Conservation (phyloP, 805 yeast species). For the Lachancea fermentati region DNA sequence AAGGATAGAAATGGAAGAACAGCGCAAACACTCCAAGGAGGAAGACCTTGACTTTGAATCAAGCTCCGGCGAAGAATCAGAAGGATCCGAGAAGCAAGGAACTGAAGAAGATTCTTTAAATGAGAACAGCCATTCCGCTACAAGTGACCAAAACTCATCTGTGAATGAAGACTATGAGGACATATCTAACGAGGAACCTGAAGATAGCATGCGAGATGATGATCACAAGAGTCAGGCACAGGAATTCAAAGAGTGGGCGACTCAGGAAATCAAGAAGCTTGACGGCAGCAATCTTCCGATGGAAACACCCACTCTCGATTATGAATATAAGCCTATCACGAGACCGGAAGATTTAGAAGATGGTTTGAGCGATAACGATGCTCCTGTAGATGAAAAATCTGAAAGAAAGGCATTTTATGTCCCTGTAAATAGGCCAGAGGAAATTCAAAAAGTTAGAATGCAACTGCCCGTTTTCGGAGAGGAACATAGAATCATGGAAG, state of each 20-base stretch:
- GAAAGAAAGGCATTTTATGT: slow-evolving; percentile 62
- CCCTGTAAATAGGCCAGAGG: slow-evolving; percentile 56
- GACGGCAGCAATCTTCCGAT: slow-evolving; percentile 56
- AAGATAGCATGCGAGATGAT: slow-evolving; percentile 12
- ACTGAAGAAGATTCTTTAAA: slow-evolving; percentile 10
- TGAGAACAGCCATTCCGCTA: no score
- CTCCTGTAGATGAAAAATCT: slow-evolving; percentile 49
- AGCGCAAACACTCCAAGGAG: slow-evolving; percentile 41
- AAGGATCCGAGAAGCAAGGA: slow-evolving; percentile 27
- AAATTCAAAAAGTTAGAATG: slow-evolving; percentile 61
- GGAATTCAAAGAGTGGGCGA: slow-evolving; percentile 87
- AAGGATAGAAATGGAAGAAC: slow-evolving; percentile 43
- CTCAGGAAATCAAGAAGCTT: slow-evolving; percentile 54
- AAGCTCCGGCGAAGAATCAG: slow-evolving; percentile 13
- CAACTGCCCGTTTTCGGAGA: slow-evolving; percentile 83
- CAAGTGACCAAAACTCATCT: no score
- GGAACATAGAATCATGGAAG: slow-evolving; percentile 93
- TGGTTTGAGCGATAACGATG: slow-evolving; percentile 57
- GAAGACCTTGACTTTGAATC: slow-evolving; percentile 58
- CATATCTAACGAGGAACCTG: slow-evolving; percentile 21
- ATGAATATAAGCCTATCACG: slow-evolving; percentile 48
- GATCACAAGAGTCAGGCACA: slow-evolving; percentile 41
- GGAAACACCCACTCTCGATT: slow-evolving; percentile 44
- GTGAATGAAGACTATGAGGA: slow-evolving; percentile 34
- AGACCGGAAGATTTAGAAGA: slow-evolving; percentile 70